Percentiles rank a stretch among this genome's conserved stretches.
Evolutionary conservation across 2,329 filamentous ascomycete species (phyloP).

Genomic region (Alternaria conjuncta): DNA sequence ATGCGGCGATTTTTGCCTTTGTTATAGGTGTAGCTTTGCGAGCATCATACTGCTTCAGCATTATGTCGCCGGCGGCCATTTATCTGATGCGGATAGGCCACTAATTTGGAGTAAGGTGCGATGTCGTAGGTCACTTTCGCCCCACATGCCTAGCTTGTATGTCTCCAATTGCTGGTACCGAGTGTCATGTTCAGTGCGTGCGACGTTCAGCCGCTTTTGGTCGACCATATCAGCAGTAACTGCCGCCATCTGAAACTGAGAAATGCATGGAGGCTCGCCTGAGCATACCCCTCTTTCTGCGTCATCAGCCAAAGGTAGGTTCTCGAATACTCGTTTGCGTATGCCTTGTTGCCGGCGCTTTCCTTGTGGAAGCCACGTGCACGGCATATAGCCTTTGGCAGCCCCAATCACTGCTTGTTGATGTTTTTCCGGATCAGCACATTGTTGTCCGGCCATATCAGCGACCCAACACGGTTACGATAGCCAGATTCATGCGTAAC

Average conservation of each 20-base stretch:
- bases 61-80: slow-evolving; percentile 4
- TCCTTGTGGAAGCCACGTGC: not conserved
- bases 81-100: slow-evolving; percentile 1
- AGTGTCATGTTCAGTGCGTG: slow-evolving; percentile 1
- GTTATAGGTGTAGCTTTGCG: slow-evolving; percentile 5
- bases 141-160: not conserved
- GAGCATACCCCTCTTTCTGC: slow-evolving; percentile 25
- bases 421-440: slow-evolving; percentile 7
- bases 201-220: slow-evolving; percentile 1
- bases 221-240: slow-evolving; percentile 4
- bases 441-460: slow-evolving; percentile 8
- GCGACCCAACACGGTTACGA: slow-evolving; percentile 16
- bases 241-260: slow-evolving; percentile 11
- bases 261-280: slow-evolving; percentile 9
- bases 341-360: slow-evolving; percentile 6
- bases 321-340: not conserved
- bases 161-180: not conserved
- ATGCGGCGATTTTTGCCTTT: slow-evolving; percentile 4
- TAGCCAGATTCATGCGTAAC: slow-evolving; percentile 16
- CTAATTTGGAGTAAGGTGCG: not conserved
- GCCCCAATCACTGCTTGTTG: slow-evolving; percentile 1
- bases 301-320: slow-evolving; percentile 19
- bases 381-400: slow-evolving; percentile 1
- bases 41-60: not conserved
- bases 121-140: not conserved